Conservation (phyloP, 208 protist species). For the Blechomonas ayalai region DNA sequence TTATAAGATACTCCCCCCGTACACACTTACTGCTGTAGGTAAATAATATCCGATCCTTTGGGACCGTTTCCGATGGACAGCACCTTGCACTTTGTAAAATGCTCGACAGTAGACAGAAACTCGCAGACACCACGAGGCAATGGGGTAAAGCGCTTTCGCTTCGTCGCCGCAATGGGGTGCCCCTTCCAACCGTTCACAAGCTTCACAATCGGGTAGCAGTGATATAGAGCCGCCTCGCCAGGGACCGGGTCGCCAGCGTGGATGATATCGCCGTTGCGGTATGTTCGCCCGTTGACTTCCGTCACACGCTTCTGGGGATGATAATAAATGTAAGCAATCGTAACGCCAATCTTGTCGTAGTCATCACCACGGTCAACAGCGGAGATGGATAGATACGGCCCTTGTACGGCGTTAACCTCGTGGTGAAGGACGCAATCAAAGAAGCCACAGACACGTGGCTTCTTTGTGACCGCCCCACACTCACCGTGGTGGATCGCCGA, state of each 20-base stretch:
- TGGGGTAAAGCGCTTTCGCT: slow-evolving; percentile 38
- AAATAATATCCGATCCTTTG: slow-evolving; percentile 80
- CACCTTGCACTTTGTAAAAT: slow-evolving; percentile 81
- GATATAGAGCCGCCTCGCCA: slow-evolving; percentile 60
- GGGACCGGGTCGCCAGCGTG: slow-evolving; percentile 82
- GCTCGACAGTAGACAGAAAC: slow-evolving; percentile 74
- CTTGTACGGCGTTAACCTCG: slow-evolving; percentile 86
- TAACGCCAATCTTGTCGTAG: slow-evolving; percentile 84
- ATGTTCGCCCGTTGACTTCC: slow-evolving; percentile 66
- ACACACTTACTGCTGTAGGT: slow-evolving; percentile 68
- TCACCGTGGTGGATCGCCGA: slow-evolving; percentile 78
- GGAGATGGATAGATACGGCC: slow-evolving; percentile 89
- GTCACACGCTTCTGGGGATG: slow-evolving; percentile 30
- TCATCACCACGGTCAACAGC: slow-evolving; percentile 88
- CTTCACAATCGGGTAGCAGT: slow-evolving; percentile 88
- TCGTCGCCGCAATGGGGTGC: slow-evolving; percentile 57
- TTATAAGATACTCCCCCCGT: neutral
- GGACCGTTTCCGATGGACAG: slow-evolving; percentile 90
- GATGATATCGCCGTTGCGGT: slow-evolving; percentile 86
- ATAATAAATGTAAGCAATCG: slow-evolving; percentile 88
- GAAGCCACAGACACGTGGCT: slow-evolving; percentile 85
- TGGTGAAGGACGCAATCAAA: slow-evolving; percentile 91
- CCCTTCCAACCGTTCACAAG: slow-evolving; percentile 76
- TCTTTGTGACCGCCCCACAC: slow-evolving; percentile 85
- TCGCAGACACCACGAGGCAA: slow-evolving; percentile 75